Conservation (phyloP, 768 basidiomycete species). For the Lyophyllum atratum region DNA sequence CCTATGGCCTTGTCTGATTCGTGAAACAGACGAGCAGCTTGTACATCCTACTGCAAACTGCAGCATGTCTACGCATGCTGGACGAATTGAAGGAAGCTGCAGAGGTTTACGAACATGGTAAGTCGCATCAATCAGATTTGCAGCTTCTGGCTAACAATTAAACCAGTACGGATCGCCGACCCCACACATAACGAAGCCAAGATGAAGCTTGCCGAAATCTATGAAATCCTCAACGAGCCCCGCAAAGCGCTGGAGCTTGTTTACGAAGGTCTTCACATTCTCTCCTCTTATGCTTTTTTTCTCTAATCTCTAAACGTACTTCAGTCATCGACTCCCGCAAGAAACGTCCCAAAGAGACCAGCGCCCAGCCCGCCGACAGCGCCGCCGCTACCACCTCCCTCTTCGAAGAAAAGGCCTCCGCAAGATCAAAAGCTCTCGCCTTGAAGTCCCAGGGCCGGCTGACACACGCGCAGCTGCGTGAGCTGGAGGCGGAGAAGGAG, state of each 20-base stretch:
- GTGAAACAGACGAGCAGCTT: constrained; percentile 66
- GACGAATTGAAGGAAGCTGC: constrained; percentile 77
- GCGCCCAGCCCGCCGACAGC: constrained; percentile 20
- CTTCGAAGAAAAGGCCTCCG: constrained; percentile 53
- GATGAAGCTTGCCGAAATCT: constrained; percentile 88
- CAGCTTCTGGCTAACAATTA: neutral
- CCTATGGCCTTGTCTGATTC: neutral
- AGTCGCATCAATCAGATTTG: constrained; percentile 16
- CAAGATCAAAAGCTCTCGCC: constrained; percentile 17
- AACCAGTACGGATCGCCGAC: constrained; percentile 70
- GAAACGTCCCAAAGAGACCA: constrained; percentile 36
- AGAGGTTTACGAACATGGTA: constrained; percentile 83
- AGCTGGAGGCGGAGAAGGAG: constrained; percentile 68
- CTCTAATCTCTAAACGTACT: neutral
- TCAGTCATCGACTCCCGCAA: constrained; percentile 66
- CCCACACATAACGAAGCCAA: constrained; percentile 80
- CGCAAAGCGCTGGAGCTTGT: constrained; percentile 83
- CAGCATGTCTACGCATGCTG: constrained; percentile 76
- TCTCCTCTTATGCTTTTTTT: neutral
- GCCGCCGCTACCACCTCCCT: constrained; percentile 45
- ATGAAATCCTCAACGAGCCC: constrained; percentile 81
- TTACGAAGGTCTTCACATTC: constrained; percentile 62
- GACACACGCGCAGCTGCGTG: constrained; percentile 57
- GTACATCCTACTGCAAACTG: constrained; percentile 74
- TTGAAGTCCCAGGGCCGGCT: constrained; percentile 47